Conservation (phyloP, 495 filamentous ascomycete species). For the Durotheca rogersii region DNA sequence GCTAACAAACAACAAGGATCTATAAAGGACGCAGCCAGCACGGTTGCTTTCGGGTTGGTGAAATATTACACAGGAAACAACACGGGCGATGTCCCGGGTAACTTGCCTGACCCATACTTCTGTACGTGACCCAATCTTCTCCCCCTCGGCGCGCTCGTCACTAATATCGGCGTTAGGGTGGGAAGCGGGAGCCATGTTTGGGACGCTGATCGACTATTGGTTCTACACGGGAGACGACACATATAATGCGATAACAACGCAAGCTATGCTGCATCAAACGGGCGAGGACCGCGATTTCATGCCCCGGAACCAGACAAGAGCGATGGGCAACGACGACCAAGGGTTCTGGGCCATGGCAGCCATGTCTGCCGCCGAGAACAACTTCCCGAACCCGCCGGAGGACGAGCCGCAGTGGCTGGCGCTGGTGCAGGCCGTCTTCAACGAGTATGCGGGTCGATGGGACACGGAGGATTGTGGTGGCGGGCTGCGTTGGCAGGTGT, state of each 20-base stretch:
- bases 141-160: not conserved
- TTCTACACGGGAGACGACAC: conserved; percentile 71
- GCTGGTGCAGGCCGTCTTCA: conserved; percentile 76
- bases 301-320: conserved; percentile 77
- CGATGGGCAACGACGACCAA: conserved; percentile 82
- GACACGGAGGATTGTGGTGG: conserved; percentile 66
- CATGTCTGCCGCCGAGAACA: conserved; percentile 78
- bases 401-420: conserved; percentile 74
- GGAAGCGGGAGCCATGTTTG: conserved; percentile 78
- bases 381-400: conserved; percentile 64
- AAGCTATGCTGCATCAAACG: conserved; percentile 70
- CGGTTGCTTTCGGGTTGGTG: conserved; percentile 48
- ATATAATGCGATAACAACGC: conserved; percentile 68
- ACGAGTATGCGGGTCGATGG: conserved; percentile 69
- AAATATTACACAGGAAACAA: conserved; percentile 69
- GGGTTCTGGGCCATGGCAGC: conserved; percentile 83
- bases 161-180: conserved; percentile 53
- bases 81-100: conserved; percentile 69
- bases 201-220: conserved; percentile 79
- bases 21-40: conserved; percentile 45
- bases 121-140: conserved; percentile 43
- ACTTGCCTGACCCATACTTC: conserved; percentile 74
- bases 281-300: conserved; percentile 69
- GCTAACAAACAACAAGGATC: conserved; percentile 36
- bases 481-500: conserved; percentile 85